A percentile compares a stretch with the other conserved stretches of the same genome.
Conservation (phyloP, 2,329 filamentous ascomycete genomes). For the Ophiocordyceps sinensis region DNA sequence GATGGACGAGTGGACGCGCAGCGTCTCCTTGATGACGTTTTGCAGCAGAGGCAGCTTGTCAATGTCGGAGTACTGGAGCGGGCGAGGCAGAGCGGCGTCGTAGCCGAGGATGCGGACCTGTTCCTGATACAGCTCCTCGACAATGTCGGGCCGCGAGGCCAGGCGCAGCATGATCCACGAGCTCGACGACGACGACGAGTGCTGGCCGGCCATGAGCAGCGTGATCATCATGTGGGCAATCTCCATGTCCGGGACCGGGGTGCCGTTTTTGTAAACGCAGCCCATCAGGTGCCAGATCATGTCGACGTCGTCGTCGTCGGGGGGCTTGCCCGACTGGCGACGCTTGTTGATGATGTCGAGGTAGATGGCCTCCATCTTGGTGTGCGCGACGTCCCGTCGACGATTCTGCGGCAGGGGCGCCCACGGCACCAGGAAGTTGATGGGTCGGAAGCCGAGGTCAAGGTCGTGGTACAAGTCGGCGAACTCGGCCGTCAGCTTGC, state of each 20-base stretch:
- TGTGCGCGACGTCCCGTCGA: slow-evolving; percentile 64
- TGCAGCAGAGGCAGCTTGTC: slow-evolving; percentile 67
- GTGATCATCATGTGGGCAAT: slow-evolving; percentile 92
- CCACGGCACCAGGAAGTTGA: slow-evolving; percentile 88
- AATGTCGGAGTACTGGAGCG: slow-evolving; percentile 64
- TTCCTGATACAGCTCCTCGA: slow-evolving; percentile 72
- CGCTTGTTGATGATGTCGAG: slow-evolving; percentile 68
- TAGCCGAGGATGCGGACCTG: slow-evolving; percentile 60
- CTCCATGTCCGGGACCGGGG: slow-evolving; percentile 64
- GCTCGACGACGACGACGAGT: slow-evolving; percentile 72
- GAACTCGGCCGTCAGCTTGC: slow-evolving; percentile 65
- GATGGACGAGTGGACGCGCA: slow-evolving; percentile 82
- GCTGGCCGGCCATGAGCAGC: slow-evolving; percentile 81
- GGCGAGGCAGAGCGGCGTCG: slow-evolving; percentile 42
- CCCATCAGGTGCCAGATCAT: slow-evolving; percentile 89
- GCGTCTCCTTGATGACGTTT: slow-evolving; percentile 80
- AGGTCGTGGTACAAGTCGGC: slow-evolving; percentile 77
- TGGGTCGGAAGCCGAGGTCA: slow-evolving; percentile 76
- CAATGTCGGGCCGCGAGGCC: slow-evolving; percentile 60
- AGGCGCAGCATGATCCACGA: slow-evolving; percentile 77
- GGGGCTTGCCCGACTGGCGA: slow-evolving; percentile 27
- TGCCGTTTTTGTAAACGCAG: slow-evolving; percentile 72
- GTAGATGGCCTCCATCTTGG: slow-evolving; percentile 69
- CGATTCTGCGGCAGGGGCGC: slow-evolving; percentile 79
- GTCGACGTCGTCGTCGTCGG: slow-evolving; percentile 44